These are phyloP conservation scores for Sugiyamaella neomexicana DNA, from an alignment of 1,139 yeast species.

Conservation along the genomic window DNA sequence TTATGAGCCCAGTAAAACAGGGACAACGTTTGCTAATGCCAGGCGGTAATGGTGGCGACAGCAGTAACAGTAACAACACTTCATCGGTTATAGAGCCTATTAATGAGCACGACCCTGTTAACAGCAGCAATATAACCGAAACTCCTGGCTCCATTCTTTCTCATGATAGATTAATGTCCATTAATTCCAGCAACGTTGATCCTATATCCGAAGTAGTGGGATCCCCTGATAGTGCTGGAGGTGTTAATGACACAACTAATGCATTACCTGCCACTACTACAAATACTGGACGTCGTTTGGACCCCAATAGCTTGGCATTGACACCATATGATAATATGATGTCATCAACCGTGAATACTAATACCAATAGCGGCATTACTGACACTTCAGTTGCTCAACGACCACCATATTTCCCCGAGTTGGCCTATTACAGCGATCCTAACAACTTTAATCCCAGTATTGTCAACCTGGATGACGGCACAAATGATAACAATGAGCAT, in stretches of 20 bases:
- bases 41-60: background rate
- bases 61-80: background rate
- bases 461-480: slow-evolving; percentile 3
- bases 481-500: slow-evolving; percentile 5
- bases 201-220: slow-evolving; percentile 12
- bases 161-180: slow-evolving; percentile 12
- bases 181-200: slow-evolving; percentile 6
- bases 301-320: slow-evolving; percentile 10
- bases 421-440: slow-evolving; percentile 6
- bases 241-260: background rate
- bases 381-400: background rate
- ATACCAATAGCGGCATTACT: background rate
- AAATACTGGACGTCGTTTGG: slow-evolving; percentile 1
- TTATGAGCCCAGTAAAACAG: slow-evolving; percentile 21
- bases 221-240: slow-evolving; percentile 8
- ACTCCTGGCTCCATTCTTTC: slow-evolving; percentile 4
- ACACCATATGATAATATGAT: slow-evolving; percentile 5
- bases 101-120: slow-evolving; percentile 5
- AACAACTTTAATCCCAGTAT: slow-evolving; percentile 7
- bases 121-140: background rate
- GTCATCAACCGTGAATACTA: background rate
- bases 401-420: slow-evolving; percentile 7
- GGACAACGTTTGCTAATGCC: slow-evolving; percentile 24
- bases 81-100: slow-evolving; percentile 9
- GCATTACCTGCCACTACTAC: background rate